phyloP scores from a whole-genome alignment of 305 asterid species.

The Fraxinus velutina region DNA sequence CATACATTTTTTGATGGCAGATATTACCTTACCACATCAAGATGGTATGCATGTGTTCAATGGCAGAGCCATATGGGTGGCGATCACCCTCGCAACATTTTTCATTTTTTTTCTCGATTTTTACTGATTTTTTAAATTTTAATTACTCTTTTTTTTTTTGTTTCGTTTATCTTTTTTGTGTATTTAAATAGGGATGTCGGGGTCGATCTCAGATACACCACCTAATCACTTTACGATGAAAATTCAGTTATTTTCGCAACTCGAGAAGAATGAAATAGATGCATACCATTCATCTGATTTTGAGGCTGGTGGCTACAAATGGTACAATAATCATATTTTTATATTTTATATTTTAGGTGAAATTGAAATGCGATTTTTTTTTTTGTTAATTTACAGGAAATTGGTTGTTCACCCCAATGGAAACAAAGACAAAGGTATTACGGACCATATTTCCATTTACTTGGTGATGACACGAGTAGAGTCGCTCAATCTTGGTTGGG shows the following conservation, averaged over 20 bases:
- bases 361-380: not conserved
- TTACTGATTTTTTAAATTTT: not conserved
- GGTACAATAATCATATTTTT: constrained; percentile 25
- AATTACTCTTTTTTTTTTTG: not conserved
- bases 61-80: not conserved
- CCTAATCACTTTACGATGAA: constrained; percentile 45
- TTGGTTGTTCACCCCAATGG: constrained; percentile 52
- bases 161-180: not conserved
- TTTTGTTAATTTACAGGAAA: constrained; percentile 27
- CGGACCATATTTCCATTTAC: constrained; percentile 47
- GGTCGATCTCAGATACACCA: constrained; percentile 36
- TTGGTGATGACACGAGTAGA: constrained; percentile 29
- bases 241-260: constrained; percentile 39
- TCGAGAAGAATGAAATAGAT: constrained; percentile 37
- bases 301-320: constrained; percentile 59
- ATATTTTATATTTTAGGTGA: not conserved
- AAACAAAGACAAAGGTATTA: constrained; percentile 48
- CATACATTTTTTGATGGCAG: not conserved
- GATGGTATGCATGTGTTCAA: not conserved
- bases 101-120: not conserved
- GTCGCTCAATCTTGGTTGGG: constrained; percentile 44
- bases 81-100: not conserved
- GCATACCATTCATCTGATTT: constrained; percentile 40
- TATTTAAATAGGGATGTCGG: constrained; percentile 32
- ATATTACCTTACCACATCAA: not conserved